Evolutionary conservation across 345 rosid genomes (phyloP).

Genomic region (Mercurialis annua): DNA sequence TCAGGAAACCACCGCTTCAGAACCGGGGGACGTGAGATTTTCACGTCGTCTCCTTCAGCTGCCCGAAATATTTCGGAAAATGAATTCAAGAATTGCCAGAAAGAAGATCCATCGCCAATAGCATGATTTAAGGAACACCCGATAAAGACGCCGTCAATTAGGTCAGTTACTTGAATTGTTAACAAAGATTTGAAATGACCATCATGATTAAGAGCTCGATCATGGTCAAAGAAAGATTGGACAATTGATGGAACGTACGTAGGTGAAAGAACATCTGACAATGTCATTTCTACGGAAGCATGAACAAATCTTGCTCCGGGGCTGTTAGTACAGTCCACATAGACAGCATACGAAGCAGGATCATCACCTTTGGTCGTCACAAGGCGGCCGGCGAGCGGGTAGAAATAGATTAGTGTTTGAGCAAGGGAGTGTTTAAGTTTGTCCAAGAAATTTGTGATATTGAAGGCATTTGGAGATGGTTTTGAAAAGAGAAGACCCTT

Average conservation of each 20-base stretch:
- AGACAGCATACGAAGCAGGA: constrained; percentile 43
- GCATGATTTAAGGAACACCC: constrained; percentile 63
- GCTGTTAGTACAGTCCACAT: constrained; percentile 50
- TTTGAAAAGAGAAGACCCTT: constrained; percentile 59
- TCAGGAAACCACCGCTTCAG: constrained; percentile 55
- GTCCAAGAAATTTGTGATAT: constrained; percentile 30
- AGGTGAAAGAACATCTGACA: constrained; percentile 46
- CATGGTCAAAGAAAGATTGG: constrained; percentile 67
- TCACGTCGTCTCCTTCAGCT: constrained; percentile 18
- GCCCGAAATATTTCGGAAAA: constrained; percentile 64
- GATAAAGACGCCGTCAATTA: constrained; percentile 64
- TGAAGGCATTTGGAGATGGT: constrained; percentile 34
- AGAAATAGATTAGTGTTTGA: constrained; percentile 60
- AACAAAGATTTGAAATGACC: constrained; percentile 55
- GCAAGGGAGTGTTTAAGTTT: constrained; percentile 52
- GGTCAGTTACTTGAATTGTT: constrained; percentile 56
- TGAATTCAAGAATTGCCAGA: constrained; percentile 61
- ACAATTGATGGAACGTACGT: constrained; percentile 51
- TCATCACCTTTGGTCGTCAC: constrained; percentile 23
- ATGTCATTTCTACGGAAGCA: constrained; percentile 36
- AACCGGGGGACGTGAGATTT: constrained; percentile 45
- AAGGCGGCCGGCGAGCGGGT: constrained; percentile 72
- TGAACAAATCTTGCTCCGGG: constrained; percentile 49
- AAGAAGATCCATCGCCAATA: constrained; percentile 64
- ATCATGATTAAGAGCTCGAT: constrained; percentile 50